Evolutionary conservation across 169 alveolate genomes (phyloP).

Genomic region (Miamiensis avidus): DNA sequence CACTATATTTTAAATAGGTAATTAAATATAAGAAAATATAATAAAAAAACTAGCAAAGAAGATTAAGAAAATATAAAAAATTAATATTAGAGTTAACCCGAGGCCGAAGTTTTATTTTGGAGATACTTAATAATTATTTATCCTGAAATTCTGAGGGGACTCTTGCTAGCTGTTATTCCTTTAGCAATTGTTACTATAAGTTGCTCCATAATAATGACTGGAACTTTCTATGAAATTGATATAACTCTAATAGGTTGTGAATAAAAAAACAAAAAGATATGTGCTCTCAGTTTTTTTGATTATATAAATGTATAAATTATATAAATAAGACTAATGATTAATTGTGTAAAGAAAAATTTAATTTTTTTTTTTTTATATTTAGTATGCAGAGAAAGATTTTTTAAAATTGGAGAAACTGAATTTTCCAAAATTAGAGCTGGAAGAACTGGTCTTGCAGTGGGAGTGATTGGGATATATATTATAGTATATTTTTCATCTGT

Average conservation of each 20-base stretch:
- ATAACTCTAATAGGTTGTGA: no score
- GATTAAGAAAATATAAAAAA: no score
- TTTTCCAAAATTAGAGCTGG: not conserved
- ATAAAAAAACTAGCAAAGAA: no score
- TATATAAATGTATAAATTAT: not conserved
- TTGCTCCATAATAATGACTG: not conserved
- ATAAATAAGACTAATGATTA: no score
- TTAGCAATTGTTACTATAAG: not conserved
- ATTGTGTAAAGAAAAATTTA: no score
- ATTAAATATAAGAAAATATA: no score
- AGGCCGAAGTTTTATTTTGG: not conserved
- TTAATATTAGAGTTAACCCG: not conserved
- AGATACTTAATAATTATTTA: no score
- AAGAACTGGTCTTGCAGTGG: not conserved
- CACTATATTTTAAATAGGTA: not conserved
- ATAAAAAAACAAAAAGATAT: no score
- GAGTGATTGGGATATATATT: not conserved
- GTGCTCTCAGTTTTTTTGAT: not conserved
- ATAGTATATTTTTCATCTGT: not conserved
- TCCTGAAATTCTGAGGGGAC: not conserved
- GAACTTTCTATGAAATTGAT: not conserved
- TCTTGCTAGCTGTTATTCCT: not conserved
- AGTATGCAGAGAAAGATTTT: no score
- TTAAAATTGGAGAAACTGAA: not conserved
- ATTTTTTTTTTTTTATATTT: no score